Percentiles rank a stretch among this genome's conserved stretches.
These are phyloP conservation scores for Cymodocea nodosa DNA, from an alignment of 116 monocot genomes.

Conservation along the genomic window DNA sequence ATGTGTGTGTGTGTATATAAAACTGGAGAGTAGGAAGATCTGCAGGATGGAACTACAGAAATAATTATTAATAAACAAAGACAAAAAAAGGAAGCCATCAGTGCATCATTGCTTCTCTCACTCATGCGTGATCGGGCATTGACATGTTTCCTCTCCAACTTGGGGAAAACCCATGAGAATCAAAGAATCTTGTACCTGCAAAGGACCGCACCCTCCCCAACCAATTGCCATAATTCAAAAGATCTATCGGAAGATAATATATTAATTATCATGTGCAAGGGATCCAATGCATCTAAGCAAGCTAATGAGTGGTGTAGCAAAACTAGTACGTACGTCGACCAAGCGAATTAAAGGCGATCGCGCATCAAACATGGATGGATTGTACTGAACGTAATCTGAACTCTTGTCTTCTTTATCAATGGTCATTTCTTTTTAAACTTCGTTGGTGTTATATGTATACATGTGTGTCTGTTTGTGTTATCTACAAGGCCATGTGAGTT, in stretches of 20 bases:
- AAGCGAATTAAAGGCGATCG: background rate
- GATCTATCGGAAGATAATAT: background rate
- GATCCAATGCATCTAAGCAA: background rate
- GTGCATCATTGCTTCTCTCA: background rate
- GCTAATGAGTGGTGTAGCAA: background rate
- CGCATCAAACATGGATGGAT: background rate
- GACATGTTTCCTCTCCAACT: background rate
- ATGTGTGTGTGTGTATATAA: background rate
- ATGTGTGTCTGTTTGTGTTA: no score
- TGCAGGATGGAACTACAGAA: background rate
- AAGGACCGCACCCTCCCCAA: background rate
- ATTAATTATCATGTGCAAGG: background rate
- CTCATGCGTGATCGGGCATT: background rate
- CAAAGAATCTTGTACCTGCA: constrained; percentile 1
- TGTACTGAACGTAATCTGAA: background rate
- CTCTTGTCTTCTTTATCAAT: no score
- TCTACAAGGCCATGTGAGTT: no score
- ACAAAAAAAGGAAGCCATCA: background rate
- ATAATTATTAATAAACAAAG: background rate
- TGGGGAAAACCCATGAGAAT: background rate
- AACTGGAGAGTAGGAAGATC: background rate
- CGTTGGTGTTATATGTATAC: no score
- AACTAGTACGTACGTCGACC: background rate
- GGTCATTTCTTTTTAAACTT: no score
- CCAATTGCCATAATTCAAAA: background rate